Evolutionary conservation across 495 filamentous ascomycete genomes (phyloP).

Genomic region (Penicillium canariense): DNA sequence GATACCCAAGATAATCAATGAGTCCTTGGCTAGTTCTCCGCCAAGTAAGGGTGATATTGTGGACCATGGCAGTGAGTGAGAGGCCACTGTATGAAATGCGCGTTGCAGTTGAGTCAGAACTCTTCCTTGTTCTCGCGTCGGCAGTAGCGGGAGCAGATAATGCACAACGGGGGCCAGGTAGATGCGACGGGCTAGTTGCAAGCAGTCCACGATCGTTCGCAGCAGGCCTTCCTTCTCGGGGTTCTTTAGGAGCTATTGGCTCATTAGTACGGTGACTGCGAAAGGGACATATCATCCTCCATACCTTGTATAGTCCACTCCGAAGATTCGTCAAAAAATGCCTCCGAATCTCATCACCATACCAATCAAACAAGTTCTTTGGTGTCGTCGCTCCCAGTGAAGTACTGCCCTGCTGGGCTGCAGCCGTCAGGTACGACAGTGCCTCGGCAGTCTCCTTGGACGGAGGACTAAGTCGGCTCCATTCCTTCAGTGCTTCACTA

Average conservation of each 20-base stretch:
- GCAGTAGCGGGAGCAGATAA: slow-evolving; percentile 37
- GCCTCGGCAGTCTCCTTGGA: slow-evolving; percentile 35
- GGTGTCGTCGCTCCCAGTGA: slow-evolving; percentile 4
- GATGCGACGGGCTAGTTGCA: slow-evolving; percentile 44
- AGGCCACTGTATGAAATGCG: slow-evolving; percentile 64
- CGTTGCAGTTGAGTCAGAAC: slow-evolving; percentile 52
- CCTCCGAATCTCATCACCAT: slow-evolving; percentile 49
- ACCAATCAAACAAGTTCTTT: slow-evolving; percentile 47
- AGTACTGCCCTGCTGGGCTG: slow-evolving; percentile 11
- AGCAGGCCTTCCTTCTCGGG: slow-evolving; percentile 31
- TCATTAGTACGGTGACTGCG: slow-evolving; percentile 13
- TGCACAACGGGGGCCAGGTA: slow-evolving; percentile 48
- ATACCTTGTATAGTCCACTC: slow-evolving; percentile 38
- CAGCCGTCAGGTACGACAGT: slow-evolving; percentile 40
- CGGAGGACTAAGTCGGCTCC: slow-evolving; percentile 33
- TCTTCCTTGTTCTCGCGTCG: slow-evolving; percentile 27
- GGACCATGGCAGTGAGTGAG: slow-evolving; percentile 58
- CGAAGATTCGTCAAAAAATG: slow-evolving; percentile 50
- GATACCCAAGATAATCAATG: slow-evolving; percentile 57
- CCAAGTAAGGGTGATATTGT: slow-evolving; percentile 50
- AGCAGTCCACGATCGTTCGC: slow-evolving; percentile 37
- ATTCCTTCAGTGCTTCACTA: slow-evolving; percentile 27
- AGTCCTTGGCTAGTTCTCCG: slow-evolving; percentile 51
- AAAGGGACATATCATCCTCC: too few species aligned
- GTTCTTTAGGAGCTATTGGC: slow-evolving; percentile 29